Percentiles rank a stretch among this genome's conserved stretches.
Conservation (phyloP, 371 early-diverging fungal species). For the Apophysomyces elegans region DNA sequence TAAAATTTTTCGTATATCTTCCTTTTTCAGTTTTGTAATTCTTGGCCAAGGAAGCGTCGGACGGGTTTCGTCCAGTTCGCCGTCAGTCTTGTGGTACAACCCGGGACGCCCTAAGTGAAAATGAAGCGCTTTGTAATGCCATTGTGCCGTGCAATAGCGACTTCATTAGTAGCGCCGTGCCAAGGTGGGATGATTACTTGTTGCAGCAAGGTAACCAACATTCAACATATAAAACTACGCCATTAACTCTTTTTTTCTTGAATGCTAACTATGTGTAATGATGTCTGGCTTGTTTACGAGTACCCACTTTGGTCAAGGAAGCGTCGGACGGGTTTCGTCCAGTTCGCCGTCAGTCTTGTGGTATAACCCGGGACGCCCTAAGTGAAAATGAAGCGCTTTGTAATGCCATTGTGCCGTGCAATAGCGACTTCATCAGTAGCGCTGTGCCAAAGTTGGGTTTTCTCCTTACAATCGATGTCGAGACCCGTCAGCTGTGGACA, state of each 20-base stretch:
- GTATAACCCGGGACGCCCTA: constrained; percentile 2
- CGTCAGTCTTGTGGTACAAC: constrained; percentile 4
- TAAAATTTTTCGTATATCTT: background rate
- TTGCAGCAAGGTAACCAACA: no score
- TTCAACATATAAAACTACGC: no score
- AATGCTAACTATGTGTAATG: no score
- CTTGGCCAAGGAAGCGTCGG: constrained; percentile 8
- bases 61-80: background rate
- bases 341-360: constrained; percentile 7
- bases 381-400: constrained; percentile 5
- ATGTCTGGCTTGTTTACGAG: no score
- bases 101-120: constrained; percentile 6
- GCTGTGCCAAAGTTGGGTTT: background rate
- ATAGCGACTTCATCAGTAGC: constrained; percentile 6
- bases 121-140: constrained; percentile 3
- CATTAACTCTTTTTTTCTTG: no score
- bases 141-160: constrained; percentile 5
- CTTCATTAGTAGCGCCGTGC: background rate
- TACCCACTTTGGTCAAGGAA: background rate
- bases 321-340: constrained; percentile 2
- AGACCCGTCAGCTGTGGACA: constrained; percentile 7
- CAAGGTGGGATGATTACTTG: background rate
- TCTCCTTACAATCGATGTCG: background rate
- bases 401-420: constrained; percentile 2
- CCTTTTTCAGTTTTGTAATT: background rate